Conservation (phyloP, 2,329 filamentous ascomycete genomes). For the Exophiala calicioides region DNA sequence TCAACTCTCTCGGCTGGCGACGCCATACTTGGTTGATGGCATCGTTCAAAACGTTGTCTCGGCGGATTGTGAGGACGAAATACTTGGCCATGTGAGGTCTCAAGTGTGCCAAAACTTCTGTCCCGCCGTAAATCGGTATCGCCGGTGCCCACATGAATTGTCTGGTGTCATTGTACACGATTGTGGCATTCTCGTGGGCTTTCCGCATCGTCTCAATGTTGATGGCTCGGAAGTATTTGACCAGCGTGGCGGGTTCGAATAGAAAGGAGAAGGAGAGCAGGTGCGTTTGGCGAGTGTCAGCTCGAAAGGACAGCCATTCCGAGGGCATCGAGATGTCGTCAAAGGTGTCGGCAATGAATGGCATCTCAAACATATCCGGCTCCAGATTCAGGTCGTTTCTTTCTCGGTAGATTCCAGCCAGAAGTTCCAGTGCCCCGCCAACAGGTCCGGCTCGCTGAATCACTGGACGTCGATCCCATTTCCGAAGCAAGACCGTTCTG, state of each 20-base stretch:
- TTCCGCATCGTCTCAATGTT: conserved; percentile 86
- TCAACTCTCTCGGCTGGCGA: conserved; percentile 75
- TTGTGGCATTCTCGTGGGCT: conserved; percentile 68
- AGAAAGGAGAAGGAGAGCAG: conserved; percentile 79
- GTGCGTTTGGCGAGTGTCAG: conserved; percentile 67
- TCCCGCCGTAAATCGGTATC: conserved; percentile 56
- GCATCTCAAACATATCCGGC: conserved; percentile 66
- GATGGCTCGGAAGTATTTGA: conserved; percentile 82
- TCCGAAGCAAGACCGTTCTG: conserved; percentile 66
- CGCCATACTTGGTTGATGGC: conserved; percentile 88
- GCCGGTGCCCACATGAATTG: conserved; percentile 44
- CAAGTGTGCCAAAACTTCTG: conserved; percentile 63
- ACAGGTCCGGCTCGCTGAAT: conserved; percentile 70
- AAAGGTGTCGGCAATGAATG: conserved; percentile 73
- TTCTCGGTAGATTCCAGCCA: conserved; percentile 70
- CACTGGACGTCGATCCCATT: conserved; percentile 76
- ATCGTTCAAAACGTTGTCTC: conserved; percentile 69
- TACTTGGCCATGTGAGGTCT: conserved; percentile 69
- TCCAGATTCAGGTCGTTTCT: conserved; percentile 65
- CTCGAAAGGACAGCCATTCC: conserved; percentile 65
- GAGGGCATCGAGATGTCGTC: conserved; percentile 74
- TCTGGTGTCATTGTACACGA: conserved; percentile 48
- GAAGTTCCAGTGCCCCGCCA: conserved; percentile 73
- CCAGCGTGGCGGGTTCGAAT: conserved; percentile 70
- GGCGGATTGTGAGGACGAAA: conserved; percentile 67